Conservation (phyloP, 2,329 filamentous ascomycete genomes). For the Dothidotthia symphoricarpi region DNA sequence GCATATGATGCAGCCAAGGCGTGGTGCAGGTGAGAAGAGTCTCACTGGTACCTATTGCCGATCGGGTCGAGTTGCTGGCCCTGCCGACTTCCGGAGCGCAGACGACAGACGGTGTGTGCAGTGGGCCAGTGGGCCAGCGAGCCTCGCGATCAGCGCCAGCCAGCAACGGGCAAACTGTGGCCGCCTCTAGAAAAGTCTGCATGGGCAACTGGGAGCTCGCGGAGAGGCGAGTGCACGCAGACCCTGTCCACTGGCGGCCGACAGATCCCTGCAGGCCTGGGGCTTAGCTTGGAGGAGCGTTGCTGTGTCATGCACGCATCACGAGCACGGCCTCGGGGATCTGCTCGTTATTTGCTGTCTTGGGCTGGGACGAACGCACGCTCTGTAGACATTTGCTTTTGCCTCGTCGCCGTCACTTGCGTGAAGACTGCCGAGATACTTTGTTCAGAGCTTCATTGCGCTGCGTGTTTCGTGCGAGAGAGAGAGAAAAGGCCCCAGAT, state of each 20-base stretch:
- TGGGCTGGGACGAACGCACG: constrained; percentile 20
- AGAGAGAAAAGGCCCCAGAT: neutral
- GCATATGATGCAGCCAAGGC: constrained; percentile 12
- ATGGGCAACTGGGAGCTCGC: constrained; percentile 10
- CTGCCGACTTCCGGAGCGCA: constrained; percentile 15
- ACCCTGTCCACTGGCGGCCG: constrained; percentile 17
- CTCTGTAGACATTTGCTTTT: constrained; percentile 14
- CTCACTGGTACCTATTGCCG: neutral
- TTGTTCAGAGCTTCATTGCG: constrained; percentile 1
- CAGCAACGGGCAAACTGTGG: no score
- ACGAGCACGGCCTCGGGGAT: constrained; percentile 19
- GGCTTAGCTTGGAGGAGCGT: constrained; percentile 19
- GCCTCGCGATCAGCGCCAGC: constrained; percentile 13
- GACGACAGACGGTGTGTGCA: neutral
- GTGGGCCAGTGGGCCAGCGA: constrained; percentile 7
- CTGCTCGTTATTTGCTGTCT: constrained; percentile 18
- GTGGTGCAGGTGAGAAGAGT: constrained; percentile 1
- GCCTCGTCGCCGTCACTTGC: constrained; percentile 9
- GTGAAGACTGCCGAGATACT: constrained; percentile 2
- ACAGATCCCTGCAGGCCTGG: constrained; percentile 15
- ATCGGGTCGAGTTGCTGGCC: neutral
- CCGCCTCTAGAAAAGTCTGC: constrained; percentile 14
- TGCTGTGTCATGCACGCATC: constrained; percentile 31
- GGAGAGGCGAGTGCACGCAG: constrained; percentile 12
- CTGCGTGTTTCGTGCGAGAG: neutral